Conservation (phyloP, 352 stramenopile species). For the Phytophthora citrophthora region DNA sequence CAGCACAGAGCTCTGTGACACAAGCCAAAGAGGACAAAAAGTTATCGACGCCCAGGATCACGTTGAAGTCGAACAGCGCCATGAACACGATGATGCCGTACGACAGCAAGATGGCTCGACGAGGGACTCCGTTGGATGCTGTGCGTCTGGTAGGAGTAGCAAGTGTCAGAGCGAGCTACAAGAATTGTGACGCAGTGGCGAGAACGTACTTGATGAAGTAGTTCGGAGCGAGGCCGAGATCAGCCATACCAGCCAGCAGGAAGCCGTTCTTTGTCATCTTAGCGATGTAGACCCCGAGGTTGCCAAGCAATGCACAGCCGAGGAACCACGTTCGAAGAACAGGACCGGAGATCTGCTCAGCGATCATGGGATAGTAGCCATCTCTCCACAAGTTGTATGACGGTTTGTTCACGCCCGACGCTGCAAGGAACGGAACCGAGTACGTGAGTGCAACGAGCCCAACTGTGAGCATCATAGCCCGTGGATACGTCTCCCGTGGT, state of each 20-base stretch:
- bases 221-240: slow-evolving; percentile 88
- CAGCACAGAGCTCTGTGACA: slow-evolving; percentile 92
- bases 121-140: slow-evolving; percentile 58
- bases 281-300: slow-evolving; percentile 94
- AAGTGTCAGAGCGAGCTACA: slow-evolving; percentile 25
- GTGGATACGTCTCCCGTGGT: slow-evolving; percentile 82
- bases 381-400: slow-evolving; percentile 90
- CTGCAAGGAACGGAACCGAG: slow-evolving; percentile 91
- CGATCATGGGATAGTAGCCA: slow-evolving; percentile 92
- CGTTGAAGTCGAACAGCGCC: slow-evolving; percentile 88
- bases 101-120: slow-evolving; percentile 82
- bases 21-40: slow-evolving; percentile 92
- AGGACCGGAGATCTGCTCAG: slow-evolving; percentile 79
- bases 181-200: not conserved
- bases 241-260: slow-evolving; percentile 86
- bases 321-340: slow-evolving; percentile 92
- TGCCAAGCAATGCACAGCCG: slow-evolving; percentile 88
- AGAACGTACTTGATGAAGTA: slow-evolving; percentile 85
- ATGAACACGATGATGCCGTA: slow-evolving; percentile 90
- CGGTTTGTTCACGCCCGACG: slow-evolving; percentile 84
- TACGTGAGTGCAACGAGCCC: slow-evolving; percentile 88
- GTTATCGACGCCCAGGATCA: slow-evolving; percentile 93
- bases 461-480: slow-evolving; percentile 88
- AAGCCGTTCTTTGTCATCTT: slow-evolving; percentile 96
- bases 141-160: slow-evolving; percentile 44